Conservation (phyloP, 1,284 basidiomycete species). For the Fomes fomentarius region DNA sequence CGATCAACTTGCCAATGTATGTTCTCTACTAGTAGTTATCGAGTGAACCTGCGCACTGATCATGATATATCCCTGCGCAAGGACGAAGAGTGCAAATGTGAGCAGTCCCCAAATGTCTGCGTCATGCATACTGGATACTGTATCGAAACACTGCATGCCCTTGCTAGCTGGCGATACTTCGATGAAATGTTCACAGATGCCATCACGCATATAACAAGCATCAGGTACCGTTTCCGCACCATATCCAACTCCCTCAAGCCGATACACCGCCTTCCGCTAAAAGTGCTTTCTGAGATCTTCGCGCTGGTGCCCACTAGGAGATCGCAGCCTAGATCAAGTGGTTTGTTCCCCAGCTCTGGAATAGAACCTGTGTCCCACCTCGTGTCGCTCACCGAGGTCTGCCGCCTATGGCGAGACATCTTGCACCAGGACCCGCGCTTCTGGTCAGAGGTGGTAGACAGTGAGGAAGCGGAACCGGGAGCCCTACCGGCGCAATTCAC, state of each 20-base stretch:
- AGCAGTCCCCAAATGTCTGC: too few relatives aligned
- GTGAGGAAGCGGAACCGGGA: too few relatives aligned
- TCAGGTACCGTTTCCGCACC: not conserved
- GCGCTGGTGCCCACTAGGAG: not conserved
- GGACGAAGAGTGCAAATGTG: too few relatives aligned
- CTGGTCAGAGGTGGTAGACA: not conserved
- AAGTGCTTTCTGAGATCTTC: not conserved
- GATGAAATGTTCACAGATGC: too few relatives aligned
- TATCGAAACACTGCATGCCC: too few relatives aligned
- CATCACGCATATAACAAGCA: too few relatives aligned
- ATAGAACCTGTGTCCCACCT: not conserved
- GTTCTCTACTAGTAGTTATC: too few relatives aligned
- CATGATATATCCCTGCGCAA: too few relatives aligned
- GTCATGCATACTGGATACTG: too few relatives aligned
- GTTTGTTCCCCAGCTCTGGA: not conserved
- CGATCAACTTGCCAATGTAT: too few relatives aligned
- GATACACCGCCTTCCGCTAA: not conserved
- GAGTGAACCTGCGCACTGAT: too few relatives aligned
- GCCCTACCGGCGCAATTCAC: not conserved
- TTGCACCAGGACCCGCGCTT: not conserved
- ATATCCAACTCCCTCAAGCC: not conserved
- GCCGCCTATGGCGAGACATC: not conserved
- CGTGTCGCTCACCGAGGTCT: not conserved
- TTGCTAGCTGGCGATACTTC: too few relatives aligned
- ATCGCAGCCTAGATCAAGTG: not conserved